Percentiles rank a stretch among this genome's conserved stretches.
Evolutionary conservation across 1,284 basidiomycete species (phyloP).

Genomic region (Peniophora sp.): DNA sequence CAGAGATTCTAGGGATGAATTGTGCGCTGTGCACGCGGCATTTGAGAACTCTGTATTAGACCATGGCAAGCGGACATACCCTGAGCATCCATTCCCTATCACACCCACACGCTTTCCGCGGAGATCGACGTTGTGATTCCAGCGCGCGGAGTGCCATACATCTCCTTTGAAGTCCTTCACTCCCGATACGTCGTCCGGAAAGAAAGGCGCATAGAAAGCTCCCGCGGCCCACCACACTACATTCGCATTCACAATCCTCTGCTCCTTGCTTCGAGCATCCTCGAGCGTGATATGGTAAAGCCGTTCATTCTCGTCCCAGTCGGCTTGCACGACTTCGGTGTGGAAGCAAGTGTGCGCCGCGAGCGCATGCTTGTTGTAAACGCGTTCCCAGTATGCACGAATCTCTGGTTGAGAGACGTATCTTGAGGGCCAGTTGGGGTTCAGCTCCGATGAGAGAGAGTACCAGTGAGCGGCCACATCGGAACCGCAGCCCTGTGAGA

Average conservation of each 20-base stretch:
- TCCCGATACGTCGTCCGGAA: conserved; percentile 35
- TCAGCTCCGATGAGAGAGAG: conserved; percentile 45
- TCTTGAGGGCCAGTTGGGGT: conserved; percentile 40
- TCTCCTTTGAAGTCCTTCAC: conserved; percentile 40
- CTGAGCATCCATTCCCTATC: conserved; percentile 61
- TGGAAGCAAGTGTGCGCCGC: conserved; percentile 31
- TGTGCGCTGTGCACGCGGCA: conserved; percentile 34
- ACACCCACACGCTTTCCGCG: conserved; percentile 49
- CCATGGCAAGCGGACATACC: conserved; percentile 25
- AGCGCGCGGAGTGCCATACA: conserved; percentile 48
- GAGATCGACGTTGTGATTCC: conserved; percentile 47
- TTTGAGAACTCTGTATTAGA: conserved; percentile 8
- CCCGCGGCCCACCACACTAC: conserved; percentile 37
- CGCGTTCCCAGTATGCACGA: conserved; percentile 37
- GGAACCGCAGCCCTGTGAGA: conserved; percentile 40
- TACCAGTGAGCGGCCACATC: conserved; percentile 50
- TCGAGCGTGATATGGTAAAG: conserved; percentile 31
- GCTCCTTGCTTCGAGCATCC: conserved; percentile 24
- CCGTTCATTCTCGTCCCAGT: conserved; percentile 35
- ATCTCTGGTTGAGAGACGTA: conserved; percentile 42
- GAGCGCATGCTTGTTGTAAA: conserved; percentile 36
- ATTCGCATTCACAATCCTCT: conserved; percentile 25
- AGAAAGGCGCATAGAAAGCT: conserved; percentile 35
- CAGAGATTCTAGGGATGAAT: conserved; percentile 41
- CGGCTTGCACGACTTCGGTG: conserved; percentile 29